Conservation (phyloP, 352 stramenopile species). For the Pythium vanterpoolii region DNA sequence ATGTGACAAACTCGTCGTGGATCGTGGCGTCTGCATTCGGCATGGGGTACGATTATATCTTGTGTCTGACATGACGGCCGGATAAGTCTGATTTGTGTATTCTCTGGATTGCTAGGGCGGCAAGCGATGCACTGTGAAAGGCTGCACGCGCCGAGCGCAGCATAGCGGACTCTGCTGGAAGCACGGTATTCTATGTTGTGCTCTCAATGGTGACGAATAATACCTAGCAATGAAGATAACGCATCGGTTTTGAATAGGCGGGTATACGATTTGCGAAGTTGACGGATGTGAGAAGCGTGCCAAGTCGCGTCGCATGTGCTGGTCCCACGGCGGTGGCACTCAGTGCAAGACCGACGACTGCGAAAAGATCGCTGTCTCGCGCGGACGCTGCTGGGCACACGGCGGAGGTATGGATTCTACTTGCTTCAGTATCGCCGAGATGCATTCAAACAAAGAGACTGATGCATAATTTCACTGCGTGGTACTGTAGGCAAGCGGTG, state of each 20-base stretch:
- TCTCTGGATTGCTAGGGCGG: conserved; percentile 30
- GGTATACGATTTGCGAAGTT: conserved; percentile 34
- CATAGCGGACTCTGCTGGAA: conserved; percentile 58
- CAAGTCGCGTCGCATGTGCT: conserved; percentile 25
- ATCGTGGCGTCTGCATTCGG: conserved; percentile 37
- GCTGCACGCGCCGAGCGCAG: conserved; percentile 47
- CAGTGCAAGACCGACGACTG: conserved; percentile 21
- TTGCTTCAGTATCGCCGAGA: neutral
- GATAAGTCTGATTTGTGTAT: conserved; percentile 3
- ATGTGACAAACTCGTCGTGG: conserved; percentile 57
- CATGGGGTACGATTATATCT: conserved; percentile 14
- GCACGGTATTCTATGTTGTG: conserved; percentile 27
- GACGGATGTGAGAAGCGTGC: conserved; percentile 26
- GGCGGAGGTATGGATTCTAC: neutral
- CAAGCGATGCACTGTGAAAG: conserved; percentile 47
- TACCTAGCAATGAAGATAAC: too few species aligned
- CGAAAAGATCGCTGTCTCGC: conserved; percentile 13
- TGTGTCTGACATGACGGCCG: neutral
- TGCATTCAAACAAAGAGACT: too few species aligned
- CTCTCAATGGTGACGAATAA: neutral
- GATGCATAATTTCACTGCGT: neutral
- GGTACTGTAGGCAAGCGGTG: conserved; percentile 6
- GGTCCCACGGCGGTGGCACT: conserved; percentile 23
- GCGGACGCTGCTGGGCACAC: conserved; percentile 11
- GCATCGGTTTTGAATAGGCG: conserved; percentile 13